Percentiles rank a stretch among this genome's conserved stretches.
Evolutionary conservation across 73 alveolate species (phyloP).

Genomic region (Paramecium biaurelia): DNA sequence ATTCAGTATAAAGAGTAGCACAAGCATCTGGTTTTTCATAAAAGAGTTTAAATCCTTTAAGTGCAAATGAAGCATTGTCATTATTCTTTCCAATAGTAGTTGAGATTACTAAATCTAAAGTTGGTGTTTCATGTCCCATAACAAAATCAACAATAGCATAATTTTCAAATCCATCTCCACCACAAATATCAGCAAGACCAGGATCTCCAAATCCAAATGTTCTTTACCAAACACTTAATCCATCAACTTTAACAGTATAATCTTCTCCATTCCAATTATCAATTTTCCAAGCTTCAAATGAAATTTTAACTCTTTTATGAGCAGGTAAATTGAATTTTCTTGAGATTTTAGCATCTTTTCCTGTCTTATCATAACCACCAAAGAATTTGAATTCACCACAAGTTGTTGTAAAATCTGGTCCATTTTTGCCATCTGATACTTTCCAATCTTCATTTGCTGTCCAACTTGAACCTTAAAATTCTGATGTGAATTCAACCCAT

Average conservation of each 20-base stretch:
- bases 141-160: slow-evolving; percentile 1
- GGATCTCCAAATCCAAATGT: slow-evolving; percentile 38
- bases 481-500: background rate
- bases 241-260: background rate
- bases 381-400: slow-evolving; percentile 23
- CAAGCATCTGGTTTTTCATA: slow-evolving; percentile 34
- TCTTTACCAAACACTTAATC: background rate
- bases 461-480: background rate
- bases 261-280: slow-evolving; percentile 37
- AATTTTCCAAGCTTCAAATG: background rate
- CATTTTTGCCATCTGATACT: background rate
- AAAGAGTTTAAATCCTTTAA: background rate
- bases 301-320: slow-evolving; percentile 33
- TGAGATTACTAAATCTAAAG: background rate
- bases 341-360: background rate
- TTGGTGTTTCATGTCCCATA: background rate
- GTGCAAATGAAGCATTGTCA: background rate
- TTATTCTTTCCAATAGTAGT: background rate
- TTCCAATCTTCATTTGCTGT: slow-evolving; percentile 36
- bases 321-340: slow-evolving; percentile 2
- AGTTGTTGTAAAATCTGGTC: background rate
- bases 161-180: slow-evolving; percentile 13
- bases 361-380: slow-evolving; percentile 28
- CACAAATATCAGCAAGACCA: slow-evolving; percentile 22
- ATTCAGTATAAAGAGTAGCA: slow-evolving; percentile 25